These are phyloP conservation scores for Alternaria hordeiaustralica DNA, from an alignment of 2,329 filamentous ascomycete species.

Conservation along the genomic window DNA sequence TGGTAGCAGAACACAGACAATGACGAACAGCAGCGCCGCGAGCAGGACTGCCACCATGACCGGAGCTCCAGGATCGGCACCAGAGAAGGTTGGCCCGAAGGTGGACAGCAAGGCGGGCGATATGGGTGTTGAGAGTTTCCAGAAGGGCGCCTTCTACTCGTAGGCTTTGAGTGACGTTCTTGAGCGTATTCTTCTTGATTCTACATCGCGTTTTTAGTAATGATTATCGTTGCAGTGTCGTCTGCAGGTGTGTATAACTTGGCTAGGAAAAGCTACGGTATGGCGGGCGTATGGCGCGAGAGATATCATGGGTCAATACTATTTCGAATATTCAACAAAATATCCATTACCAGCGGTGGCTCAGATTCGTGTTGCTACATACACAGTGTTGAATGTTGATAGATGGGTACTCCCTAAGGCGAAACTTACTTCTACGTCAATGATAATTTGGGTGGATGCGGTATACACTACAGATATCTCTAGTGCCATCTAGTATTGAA, in stretches of 20 bases:
- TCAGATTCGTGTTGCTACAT: not conserved
- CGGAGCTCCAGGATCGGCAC: conserved; percentile 52
- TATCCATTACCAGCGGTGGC: not conserved
- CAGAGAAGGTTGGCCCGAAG: conserved; percentile 52
- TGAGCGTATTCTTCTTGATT: conserved; percentile 16
- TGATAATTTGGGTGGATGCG: rapidly evolving
- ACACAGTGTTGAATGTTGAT: not conserved
- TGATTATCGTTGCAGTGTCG: not conserved
- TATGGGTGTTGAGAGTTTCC: conserved; percentile 72
- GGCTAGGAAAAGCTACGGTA: conserved; percentile 32
- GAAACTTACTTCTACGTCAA: not conserved
- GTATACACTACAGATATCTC: not conserved
- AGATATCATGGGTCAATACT: conserved; percentile 14
- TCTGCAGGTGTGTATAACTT: conserved; percentile 16
- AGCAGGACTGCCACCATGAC: conserved; percentile 55
- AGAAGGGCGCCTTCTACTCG: conserved; percentile 73
- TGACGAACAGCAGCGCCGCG: conserved; percentile 55
- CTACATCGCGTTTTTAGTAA: conserved; percentile 11
- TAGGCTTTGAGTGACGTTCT: conserved; percentile 43
- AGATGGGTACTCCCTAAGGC: rapidly evolving
- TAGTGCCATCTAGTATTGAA: not conserved
- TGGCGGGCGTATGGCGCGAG: conserved; percentile 21
- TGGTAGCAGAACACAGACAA: conserved; percentile 62
- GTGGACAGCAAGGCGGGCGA: conserved; percentile 67
- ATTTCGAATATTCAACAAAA: not conserved